These are phyloP conservation scores for Paracamarosporium sp. DNA, from an alignment of 2,329 filamentous ascomycete genomes.

Conservation along the genomic window DNA sequence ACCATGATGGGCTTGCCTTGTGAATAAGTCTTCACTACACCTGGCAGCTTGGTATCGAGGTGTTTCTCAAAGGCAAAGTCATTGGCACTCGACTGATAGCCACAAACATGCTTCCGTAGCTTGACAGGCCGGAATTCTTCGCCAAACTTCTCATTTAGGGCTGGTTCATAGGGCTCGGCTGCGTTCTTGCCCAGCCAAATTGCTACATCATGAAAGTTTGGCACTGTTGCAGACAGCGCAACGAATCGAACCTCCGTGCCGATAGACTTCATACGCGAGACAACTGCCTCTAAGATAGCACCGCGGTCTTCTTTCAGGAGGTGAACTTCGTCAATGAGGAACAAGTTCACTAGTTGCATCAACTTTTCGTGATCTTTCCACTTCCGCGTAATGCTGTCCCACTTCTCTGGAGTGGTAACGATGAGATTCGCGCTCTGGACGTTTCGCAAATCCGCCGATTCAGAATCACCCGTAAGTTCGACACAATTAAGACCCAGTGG, in stretches of 20 bases:
- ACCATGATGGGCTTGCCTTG: conserved; percentile 79
- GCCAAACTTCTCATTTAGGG: conserved; percentile 72
- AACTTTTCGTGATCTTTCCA: conserved; percentile 82
- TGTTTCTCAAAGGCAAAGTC: conserved; percentile 79
- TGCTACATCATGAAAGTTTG: conserved; percentile 81
- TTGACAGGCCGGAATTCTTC: conserved; percentile 83
- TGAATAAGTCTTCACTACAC: conserved; percentile 71
- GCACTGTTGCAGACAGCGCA: conserved; percentile 82
- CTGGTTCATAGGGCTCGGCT: conserved; percentile 66
- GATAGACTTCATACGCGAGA: conserved; percentile 86
- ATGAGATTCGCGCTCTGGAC: conserved; percentile 82
- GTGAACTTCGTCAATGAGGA: conserved; percentile 88
- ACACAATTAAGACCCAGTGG: conserved; percentile 72
- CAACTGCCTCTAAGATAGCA: conserved; percentile 81
- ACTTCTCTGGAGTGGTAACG: conserved; percentile 88
- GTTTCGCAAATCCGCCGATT: conserved; percentile 67
- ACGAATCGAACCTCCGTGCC: conserved; percentile 78
- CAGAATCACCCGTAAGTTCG: conserved; percentile 84
- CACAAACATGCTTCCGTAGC: conserved; percentile 77
- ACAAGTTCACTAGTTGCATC: conserved; percentile 77
- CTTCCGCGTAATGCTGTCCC: conserved; percentile 87
- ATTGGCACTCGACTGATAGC: conserved; percentile 69
- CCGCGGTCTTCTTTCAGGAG: conserved; percentile 82
- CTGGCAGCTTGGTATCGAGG: conserved; percentile 69
- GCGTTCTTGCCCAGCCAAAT: conserved; percentile 76